Evolutionary conservation across 2,329 filamentous ascomycete species (phyloP).

Genomic region (Geosmithia putterillii): DNA sequence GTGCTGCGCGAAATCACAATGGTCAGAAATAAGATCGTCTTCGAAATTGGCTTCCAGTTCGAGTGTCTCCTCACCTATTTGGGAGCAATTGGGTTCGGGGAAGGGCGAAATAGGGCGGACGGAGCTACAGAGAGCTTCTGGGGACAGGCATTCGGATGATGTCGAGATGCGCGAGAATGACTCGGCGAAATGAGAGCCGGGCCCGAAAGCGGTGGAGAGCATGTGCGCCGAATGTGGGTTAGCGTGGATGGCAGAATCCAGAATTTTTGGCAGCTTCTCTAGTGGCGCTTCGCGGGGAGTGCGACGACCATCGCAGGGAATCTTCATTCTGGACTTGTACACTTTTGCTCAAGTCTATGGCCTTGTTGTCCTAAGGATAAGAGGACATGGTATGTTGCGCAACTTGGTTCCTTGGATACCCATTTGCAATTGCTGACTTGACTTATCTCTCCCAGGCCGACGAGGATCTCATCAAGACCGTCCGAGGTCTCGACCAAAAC

Average conservation of each 20-base stretch:
- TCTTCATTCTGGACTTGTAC: background rate
- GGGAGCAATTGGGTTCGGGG: background rate
- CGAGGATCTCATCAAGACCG: conserved; percentile 34
- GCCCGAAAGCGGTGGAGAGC: conserved; percentile 30
- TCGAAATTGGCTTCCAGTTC: background rate
- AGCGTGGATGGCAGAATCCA: conserved; percentile 29
- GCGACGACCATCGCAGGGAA: background rate
- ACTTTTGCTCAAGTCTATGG: background rate
- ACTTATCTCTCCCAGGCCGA: conserved; percentile 11
- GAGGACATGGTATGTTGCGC: conserved; percentile 1
- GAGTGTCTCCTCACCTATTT: background rate
- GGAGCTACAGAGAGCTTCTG: conserved; percentile 17
- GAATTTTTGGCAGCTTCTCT: conserved; percentile 22
- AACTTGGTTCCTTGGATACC: background rate
- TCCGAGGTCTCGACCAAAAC: conserved; percentile 42
- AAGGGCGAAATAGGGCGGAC: conserved; percentile 1
- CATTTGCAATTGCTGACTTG: background rate
- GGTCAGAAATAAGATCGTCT: background rate
- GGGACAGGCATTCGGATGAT: conserved; percentile 14
- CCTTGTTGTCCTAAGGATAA: background rate
- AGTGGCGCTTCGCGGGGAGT: conserved; percentile 4
- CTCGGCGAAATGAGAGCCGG: conserved; percentile 20
- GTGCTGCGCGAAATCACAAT: background rate
- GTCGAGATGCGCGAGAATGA: conserved; percentile 21
- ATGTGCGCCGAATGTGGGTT: conserved; percentile 9